Conservation (phyloP, 495 filamentous ascomycete genomes). For the Chaetomium tenue region DNA sequence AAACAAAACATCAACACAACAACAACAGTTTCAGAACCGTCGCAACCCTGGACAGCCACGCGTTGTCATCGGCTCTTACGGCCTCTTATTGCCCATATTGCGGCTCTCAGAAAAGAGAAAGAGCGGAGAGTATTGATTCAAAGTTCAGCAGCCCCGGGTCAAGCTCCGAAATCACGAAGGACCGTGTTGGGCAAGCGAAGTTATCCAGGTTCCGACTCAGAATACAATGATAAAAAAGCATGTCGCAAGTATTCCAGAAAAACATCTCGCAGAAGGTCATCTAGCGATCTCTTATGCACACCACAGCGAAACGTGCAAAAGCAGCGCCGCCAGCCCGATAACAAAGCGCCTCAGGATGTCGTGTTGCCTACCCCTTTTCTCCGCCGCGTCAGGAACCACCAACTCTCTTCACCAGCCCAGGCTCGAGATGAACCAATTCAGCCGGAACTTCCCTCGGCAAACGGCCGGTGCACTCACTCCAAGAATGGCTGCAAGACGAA, state of each 20-base stretch:
- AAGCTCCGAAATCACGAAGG: conserved; percentile 14
- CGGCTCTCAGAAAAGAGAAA: conserved; percentile 49
- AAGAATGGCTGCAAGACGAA: conserved; percentile 5
- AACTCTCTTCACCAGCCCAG: conserved; percentile 24
- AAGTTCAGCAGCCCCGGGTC: background rate
- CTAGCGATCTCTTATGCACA: conserved; percentile 14
- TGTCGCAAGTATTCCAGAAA: conserved; percentile 30
- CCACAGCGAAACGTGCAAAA: conserved; percentile 21
- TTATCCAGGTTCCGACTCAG: conserved; percentile 18
- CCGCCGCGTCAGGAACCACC: conserved; percentile 28
- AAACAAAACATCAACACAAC: conserved; percentile 5
- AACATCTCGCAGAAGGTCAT: conserved; percentile 18
- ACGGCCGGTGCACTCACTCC: conserved; percentile 20
- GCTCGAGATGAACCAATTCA: background rate
- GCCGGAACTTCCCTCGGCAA: background rate
- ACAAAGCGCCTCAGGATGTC: conserved; percentile 23
- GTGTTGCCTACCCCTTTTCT: conserved; percentile 34
- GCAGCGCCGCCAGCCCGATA: conserved; percentile 17
- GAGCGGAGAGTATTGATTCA: conserved; percentile 9
- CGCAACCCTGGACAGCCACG: conserved; percentile 53
- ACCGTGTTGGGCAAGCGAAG: conserved; percentile 24
- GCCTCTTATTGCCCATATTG: conserved; percentile 53
- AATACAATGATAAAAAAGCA: conserved; percentile 23
- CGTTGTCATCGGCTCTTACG: conserved; percentile 57
- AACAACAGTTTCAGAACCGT: conserved; percentile 7